These are phyloP conservation scores for Metschnikowia lochheadii DNA, from an alignment of 805 yeast species.

Conservation along the genomic window DNA sequence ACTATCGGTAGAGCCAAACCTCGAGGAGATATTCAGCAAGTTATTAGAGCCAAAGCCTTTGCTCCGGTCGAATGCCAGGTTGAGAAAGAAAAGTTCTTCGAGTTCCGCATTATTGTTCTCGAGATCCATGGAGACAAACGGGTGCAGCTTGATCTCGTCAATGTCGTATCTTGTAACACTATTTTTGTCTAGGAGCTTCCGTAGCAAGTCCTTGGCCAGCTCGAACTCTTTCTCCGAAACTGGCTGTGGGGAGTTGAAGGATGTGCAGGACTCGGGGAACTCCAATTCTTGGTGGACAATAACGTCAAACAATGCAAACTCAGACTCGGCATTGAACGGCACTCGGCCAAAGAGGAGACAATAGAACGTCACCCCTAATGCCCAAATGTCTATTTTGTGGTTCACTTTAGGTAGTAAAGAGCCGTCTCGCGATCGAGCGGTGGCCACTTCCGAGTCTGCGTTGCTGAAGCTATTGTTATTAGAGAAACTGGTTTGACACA, in stretches of 20 bases:
- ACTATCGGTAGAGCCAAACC: slow-evolving; percentile 1
- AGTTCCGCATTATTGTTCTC: slow-evolving; percentile 33
- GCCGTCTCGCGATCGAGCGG: background rate
- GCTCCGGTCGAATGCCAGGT: slow-evolving; percentile 10
- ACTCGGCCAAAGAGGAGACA: slow-evolving; percentile 83
- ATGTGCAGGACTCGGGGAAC: slow-evolving; percentile 45
- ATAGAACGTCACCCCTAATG: slow-evolving; percentile 86
- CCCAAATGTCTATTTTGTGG: slow-evolving; percentile 94
- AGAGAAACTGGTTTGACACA: slow-evolving; percentile 55
- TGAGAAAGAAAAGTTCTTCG: slow-evolving; percentile 35
- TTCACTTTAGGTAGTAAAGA: slow-evolving; percentile 50
- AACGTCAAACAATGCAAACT: slow-evolving; percentile 78
- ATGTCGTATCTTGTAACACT: slow-evolving; percentile 67
- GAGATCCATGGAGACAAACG: slow-evolving; percentile 49
- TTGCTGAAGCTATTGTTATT: background rate
- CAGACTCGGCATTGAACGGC: slow-evolving; percentile 86
- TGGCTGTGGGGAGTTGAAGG: slow-evolving; percentile 37
- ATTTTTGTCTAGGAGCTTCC: slow-evolving; percentile 61
- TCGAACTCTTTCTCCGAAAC: slow-evolving; percentile 42
- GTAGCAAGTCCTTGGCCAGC: slow-evolving; percentile 55
- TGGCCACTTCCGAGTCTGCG: background rate
- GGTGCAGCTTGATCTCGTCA: slow-evolving; percentile 68
- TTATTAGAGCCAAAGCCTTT: background rate
- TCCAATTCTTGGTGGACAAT: slow-evolving; percentile 60
- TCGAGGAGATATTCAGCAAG: background rate